Conservation (phyloP, 2,329 filamentous ascomycete genomes). For the Trichoderma sp. region DNA sequence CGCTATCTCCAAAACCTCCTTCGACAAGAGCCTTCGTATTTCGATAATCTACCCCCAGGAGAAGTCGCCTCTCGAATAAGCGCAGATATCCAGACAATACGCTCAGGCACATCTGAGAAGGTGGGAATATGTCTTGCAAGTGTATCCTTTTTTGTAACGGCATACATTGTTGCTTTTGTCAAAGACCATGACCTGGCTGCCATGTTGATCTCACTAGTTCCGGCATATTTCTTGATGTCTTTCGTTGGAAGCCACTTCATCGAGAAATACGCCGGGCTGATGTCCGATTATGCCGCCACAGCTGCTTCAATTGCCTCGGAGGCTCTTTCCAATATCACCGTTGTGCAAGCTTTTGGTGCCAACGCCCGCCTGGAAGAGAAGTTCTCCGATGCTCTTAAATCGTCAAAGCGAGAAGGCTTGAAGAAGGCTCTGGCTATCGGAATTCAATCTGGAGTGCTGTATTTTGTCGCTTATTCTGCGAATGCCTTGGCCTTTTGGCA, state of each 20-base stretch:
- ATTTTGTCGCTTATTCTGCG: slow-evolving; percentile 63
- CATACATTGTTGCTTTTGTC: slow-evolving; percentile 60
- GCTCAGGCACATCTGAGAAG: slow-evolving; percentile 61
- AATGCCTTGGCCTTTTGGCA: slow-evolving; percentile 67
- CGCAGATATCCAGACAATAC: slow-evolving; percentile 58
- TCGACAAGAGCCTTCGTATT: slow-evolving; percentile 55
- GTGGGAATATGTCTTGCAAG: slow-evolving; percentile 57
- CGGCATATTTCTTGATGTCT: slow-evolving; percentile 54
- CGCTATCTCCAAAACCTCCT: slow-evolving; percentile 54
- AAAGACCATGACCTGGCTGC: slow-evolving; percentile 55
- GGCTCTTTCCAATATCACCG: slow-evolving; percentile 49
- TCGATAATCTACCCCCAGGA: slow-evolving; percentile 54
- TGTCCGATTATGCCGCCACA: slow-evolving; percentile 45
- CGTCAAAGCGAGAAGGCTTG: slow-evolving; percentile 46
- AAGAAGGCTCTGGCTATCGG: slow-evolving; percentile 56
- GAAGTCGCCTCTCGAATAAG: slow-evolving; percentile 57
- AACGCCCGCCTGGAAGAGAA: slow-evolving; percentile 50
- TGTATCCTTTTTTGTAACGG: slow-evolving; percentile 58
- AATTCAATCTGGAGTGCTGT: slow-evolving; percentile 59
- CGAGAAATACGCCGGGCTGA: slow-evolving; percentile 43
- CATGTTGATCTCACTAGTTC: slow-evolving; percentile 55
- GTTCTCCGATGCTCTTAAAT: slow-evolving; percentile 41
- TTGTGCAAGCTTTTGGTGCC: slow-evolving; percentile 57
- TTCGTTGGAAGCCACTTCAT: slow-evolving; percentile 49
- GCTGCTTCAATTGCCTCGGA: slow-evolving; percentile 56